Conservation (phyloP, 1,139 yeast genomes). For the Pichia sp. region DNA sequence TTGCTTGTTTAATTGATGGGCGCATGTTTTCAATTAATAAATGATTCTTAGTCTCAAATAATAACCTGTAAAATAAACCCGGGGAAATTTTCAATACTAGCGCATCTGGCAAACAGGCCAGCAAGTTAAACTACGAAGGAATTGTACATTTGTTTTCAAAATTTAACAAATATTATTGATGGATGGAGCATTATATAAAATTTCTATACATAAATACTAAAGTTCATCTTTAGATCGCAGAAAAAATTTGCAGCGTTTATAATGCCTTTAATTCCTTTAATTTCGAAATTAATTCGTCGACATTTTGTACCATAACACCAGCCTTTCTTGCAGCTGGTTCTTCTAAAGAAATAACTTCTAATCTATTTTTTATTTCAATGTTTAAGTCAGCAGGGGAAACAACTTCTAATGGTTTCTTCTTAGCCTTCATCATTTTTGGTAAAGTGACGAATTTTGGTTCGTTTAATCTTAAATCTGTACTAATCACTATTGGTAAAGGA, state of each 20-base stretch:
- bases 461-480: constrained; percentile 89
- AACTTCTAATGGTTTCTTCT: constrained; percentile 85
- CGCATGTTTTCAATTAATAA: no score
- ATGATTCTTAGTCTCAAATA: no score
- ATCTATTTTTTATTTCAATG: constrained; percentile 55
- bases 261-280: constrained; percentile 61
- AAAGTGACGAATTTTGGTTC: constrained; percentile 91
- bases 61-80: no score
- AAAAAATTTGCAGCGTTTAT: constrained; percentile 5
- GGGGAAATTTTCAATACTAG: no score
- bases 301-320: constrained; percentile 72
- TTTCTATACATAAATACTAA: no score
- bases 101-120: no score
- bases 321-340: constrained; percentile 83
- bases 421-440: constrained; percentile 97
- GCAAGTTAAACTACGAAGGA: no score
- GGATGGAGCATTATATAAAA: no score
- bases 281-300: constrained; percentile 75
- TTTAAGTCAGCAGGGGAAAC: constrained; percentile 66
- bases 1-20: no score
- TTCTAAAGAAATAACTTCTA: constrained; percentile 65
- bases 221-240: no score
- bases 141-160: no score
- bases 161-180: no score
- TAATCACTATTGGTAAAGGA: constrained; percentile 74